A percentile compares a stretch with the other conserved stretches of the same genome.
Evolutionary conservation across 2,329 filamentous ascomycete genomes (phyloP).

Genomic region (Rutstroemia sydowiana): DNA sequence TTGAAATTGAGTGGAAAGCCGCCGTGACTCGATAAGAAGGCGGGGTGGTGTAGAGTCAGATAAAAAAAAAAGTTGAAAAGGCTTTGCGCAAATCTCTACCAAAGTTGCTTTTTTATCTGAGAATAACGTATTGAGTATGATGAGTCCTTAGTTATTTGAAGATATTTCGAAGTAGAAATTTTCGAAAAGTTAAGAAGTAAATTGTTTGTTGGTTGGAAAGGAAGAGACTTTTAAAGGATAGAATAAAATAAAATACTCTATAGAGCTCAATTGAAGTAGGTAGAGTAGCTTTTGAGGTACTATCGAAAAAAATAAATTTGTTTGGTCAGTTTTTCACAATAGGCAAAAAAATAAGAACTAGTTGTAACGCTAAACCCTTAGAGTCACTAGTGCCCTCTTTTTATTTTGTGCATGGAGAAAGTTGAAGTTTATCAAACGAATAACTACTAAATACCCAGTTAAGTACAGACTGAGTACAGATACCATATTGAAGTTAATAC

Average conservation of each 20-base stretch:
- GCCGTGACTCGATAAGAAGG: slow-evolving; percentile 13
- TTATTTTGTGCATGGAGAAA: not conserved
- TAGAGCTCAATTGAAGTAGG: not conserved
- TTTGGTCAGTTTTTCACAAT: slow-evolving; percentile 2
- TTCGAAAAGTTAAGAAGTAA: no score
- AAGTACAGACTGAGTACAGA: no score
- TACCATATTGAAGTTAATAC: no score
- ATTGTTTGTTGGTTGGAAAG: no score
- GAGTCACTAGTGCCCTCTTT: not conserved
- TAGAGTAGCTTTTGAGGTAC: no score
- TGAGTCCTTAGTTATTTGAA: no score
- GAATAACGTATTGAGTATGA: no score
- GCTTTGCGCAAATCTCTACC: no score
- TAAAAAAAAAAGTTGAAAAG: not conserved
- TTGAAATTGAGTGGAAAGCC: slow-evolving; percentile 6
- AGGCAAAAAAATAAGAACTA: not conserved
- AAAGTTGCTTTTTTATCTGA: no score
- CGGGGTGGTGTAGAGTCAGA: slow-evolving; percentile 21
- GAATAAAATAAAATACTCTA: not conserved
- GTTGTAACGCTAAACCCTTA: not conserved
- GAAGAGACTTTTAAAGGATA: no score
- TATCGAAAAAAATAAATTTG: not conserved
- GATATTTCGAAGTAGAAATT: no score
- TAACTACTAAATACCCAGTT: no score
- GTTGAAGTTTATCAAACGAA: slow-evolving; percentile 1